phyloP scores from a whole-genome alignment of 108 stramenopile genomes.

The Fragilaria crotonensis region DNA sequence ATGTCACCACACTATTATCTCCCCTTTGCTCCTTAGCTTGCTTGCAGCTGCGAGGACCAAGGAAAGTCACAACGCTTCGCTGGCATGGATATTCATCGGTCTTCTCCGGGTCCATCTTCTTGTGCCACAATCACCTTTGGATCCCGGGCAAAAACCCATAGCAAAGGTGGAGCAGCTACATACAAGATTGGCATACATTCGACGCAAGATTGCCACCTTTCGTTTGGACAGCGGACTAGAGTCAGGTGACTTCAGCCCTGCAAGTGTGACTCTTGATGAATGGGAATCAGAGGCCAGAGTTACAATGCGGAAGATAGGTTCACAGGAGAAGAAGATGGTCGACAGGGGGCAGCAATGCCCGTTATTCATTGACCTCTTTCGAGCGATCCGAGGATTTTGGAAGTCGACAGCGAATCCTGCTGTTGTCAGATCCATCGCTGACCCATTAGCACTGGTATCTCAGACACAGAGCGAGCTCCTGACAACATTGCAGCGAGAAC shows the following conservation, averaged over 20 bases:
- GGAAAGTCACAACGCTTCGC: conserved; percentile 18
- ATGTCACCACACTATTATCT: not conserved
- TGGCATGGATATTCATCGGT: conserved; percentile 72
- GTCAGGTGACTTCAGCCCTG: conserved; percentile 41
- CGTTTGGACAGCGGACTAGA: conserved; percentile 50
- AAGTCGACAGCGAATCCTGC: conserved; percentile 31
- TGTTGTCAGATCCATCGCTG: conserved; percentile 36
- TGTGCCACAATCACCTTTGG: conserved; percentile 81
- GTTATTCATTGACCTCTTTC: conserved; percentile 65
- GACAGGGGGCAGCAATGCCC: conserved; percentile 56
- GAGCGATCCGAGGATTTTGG: conserved; percentile 63
- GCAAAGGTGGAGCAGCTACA: conserved; percentile 67
- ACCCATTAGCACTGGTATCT: conserved; percentile 11
- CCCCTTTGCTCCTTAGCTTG: not conserved
- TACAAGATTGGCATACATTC: conserved; percentile 27
- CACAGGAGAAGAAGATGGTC: conserved; percentile 64
- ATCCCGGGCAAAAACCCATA: conserved; percentile 82
- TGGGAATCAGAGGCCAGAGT: conserved; percentile 2
- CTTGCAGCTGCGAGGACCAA: not conserved
- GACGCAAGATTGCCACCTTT: conserved; percentile 40
- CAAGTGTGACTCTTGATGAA: conserved; percentile 7
- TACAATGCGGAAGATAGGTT: conserved; percentile 20
- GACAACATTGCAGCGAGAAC: conserved; percentile 31
- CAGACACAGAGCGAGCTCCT: conserved; percentile 3
- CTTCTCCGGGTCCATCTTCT: conserved; percentile 64